Base-by-base conservation (phyloP, 495 filamentous ascomycete genomes). In the Neurospora cerealis region DNA sequence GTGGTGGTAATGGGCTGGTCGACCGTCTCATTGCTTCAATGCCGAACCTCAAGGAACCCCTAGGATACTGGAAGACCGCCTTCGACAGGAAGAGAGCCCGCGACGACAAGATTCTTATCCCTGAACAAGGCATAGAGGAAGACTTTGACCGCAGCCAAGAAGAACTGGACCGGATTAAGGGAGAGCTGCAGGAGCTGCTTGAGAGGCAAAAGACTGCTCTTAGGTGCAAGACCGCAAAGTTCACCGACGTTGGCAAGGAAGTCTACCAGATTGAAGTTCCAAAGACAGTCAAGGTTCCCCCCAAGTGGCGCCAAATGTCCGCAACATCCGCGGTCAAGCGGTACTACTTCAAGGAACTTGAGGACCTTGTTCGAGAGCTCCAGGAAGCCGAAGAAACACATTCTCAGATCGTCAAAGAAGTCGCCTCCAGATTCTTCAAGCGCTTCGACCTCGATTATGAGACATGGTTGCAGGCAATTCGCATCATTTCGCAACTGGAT, bases 351-450 rank as follows among this genome's bases (percentile, higher is more conserved):
- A 89, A 91, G 13, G 93, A 97, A 78, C 85, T 98, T 7, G 91
- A 93, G 21, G 86, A 85, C 36, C 87, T 96, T 10, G 93, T 99
- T 37, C 90, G 94, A 66, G 87, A 93, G 74, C 86, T 98, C 4
- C 95, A 95, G 78, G 96, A 99, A 81, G 91, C 94, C 9, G 95
- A 97, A 79, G 96, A 99, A 80, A 96, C 90, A 3, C 96, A 98
- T 83, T 89, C 89, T 17, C 95, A 98, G 79, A 94, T 98, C 70
- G 90, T 95, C 48, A 95, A 95, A 75, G 93, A 94, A 42, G 92
- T 98, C 46, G 88, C 93, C 11, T 87, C 89, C 10, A 88, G 94
- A 60, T 94, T 99, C 85, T 97, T 91, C 80, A 87, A 87, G 72
- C 89, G 92, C 13, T 98, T 99, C 78, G 96, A 98, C 77, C 85